Conservation (phyloP, 805 yeast genomes). For the Torulaspora franciscae region DNA sequence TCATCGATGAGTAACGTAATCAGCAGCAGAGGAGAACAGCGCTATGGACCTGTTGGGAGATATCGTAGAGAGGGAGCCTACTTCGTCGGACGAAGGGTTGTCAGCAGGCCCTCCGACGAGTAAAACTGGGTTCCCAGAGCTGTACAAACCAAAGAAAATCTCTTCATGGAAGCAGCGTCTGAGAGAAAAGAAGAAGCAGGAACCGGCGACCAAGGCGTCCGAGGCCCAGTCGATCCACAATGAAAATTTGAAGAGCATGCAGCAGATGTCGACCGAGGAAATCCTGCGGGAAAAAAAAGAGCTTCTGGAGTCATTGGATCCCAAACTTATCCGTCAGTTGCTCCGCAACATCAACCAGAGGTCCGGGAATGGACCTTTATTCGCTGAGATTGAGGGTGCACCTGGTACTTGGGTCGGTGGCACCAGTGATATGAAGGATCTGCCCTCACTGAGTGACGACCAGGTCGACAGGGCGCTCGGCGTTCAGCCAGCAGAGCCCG, state of each 20-base stretch:
- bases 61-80: conserved; percentile 57
- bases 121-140: conserved; percentile 32
- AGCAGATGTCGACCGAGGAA: conserved; percentile 61
- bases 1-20: not conserved
- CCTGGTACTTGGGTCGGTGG: conserved; percentile 39
- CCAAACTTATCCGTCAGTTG: conserved; percentile 56
- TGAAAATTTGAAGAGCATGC: conserved; percentile 63
- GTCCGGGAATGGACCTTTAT: conserved; percentile 40
- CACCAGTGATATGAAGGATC: conserved; percentile 17
- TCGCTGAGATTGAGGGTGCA: conserved; percentile 36
- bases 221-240: conserved; percentile 72
- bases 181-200: conserved; percentile 2
- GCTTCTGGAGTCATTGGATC: conserved; percentile 61
- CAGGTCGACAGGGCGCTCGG: conserved; percentile 32
- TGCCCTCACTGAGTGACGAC: conserved; percentile 27
- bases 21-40: not conserved
- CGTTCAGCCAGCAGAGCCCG: conserved; percentile 2
- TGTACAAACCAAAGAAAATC: conserved; percentile 37
- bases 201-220: conserved; percentile 32
- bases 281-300: conserved; percentile 61
- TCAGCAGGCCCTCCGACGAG: not conserved
- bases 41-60: conserved; percentile 67
- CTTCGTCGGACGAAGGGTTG: conserved; percentile 11
- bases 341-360: conserved; percentile 53
- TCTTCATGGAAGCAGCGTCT: conserved; percentile 49